Conservation (phyloP, 176 grass and related monocot genomes). For the Oryza nivara region DNA sequence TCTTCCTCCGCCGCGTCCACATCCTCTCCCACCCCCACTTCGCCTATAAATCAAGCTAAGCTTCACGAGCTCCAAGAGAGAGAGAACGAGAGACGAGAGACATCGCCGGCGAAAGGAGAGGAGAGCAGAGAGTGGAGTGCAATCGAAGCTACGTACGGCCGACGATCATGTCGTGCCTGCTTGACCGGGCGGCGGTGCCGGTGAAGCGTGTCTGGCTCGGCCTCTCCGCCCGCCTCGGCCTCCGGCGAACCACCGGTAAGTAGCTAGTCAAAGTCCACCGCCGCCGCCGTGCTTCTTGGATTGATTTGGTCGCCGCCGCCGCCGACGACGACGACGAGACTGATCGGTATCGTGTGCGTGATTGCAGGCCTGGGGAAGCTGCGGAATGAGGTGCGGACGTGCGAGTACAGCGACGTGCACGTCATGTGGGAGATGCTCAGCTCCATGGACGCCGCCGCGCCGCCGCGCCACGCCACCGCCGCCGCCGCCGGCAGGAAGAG, state of each 20-base stretch:
- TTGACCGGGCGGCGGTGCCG: constrained; percentile 49
- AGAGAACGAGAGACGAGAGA: not conserved
- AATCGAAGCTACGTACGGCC: not conserved
- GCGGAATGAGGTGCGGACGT: constrained; percentile 61
- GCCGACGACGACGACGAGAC: not conserved
- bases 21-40: not conserved
- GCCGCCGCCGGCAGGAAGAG: not conserved
- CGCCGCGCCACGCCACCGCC: not conserved
- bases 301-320: not conserved
- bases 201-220: constrained; percentile 56
- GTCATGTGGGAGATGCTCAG: constrained; percentile 86
- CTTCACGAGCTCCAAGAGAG: not conserved
- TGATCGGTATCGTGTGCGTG: not conserved
- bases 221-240: constrained; percentile 47
- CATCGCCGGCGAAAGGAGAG: not conserved
- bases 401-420: constrained; percentile 80
- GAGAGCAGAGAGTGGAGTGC: not conserved
- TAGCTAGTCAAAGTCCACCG: no score
- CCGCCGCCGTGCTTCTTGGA: not conserved
- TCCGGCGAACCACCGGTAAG: constrained; percentile 51
- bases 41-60: constrained; percentile 19
- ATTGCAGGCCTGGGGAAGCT: constrained; percentile 53
- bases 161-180: constrained; percentile 31
- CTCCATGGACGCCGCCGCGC: constrained; percentile 17
- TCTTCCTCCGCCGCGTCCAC: constrained; percentile 24